Evolutionary conservation across 345 rosid genomes (phyloP).

Genomic region (Limnanthes douglasii): DNA sequence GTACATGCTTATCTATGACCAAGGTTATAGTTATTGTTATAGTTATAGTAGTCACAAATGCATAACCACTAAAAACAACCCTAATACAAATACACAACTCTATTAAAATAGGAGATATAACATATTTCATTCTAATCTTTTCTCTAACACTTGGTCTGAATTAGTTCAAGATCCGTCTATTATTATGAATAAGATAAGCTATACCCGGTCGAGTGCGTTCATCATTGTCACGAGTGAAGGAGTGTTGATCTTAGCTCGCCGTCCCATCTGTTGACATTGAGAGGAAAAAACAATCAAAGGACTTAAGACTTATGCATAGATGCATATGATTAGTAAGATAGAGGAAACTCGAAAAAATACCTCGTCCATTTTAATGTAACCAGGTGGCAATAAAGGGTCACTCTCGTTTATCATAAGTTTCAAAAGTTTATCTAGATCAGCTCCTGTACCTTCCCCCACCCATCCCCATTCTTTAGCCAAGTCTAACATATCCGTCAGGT

Average conservation of each 20-base stretch:
- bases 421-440: conserved; percentile 57
- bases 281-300: not conserved
- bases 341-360: conserved; percentile 10
- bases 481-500: conserved; percentile 43
- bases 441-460: conserved; percentile 34
- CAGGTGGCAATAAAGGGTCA: conserved; percentile 65
- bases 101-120: not conserved
- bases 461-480: conserved; percentile 70
- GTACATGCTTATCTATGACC: no score
- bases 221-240: conserved; percentile 56
- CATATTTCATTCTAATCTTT: not conserved
- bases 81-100: no score
- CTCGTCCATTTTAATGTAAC: conserved; percentile 80
- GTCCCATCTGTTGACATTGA: conserved; percentile 40
- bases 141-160: not conserved
- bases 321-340: not conserved
- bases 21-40: no score
- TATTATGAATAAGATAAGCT: not conserved
- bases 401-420: conserved; percentile 64
- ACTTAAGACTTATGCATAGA: not conserved
- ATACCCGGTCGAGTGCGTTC: conserved; percentile 36
- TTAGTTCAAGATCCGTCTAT: not conserved
- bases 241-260: conserved; percentile 62
- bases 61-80: no score
- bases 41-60: no score